Evolutionary conservation across 2,329 filamentous ascomycete genomes (phyloP), one percentile per base, ranked within the genome.

Genomic region (Chrysosphaeria jannelii): DNA sequence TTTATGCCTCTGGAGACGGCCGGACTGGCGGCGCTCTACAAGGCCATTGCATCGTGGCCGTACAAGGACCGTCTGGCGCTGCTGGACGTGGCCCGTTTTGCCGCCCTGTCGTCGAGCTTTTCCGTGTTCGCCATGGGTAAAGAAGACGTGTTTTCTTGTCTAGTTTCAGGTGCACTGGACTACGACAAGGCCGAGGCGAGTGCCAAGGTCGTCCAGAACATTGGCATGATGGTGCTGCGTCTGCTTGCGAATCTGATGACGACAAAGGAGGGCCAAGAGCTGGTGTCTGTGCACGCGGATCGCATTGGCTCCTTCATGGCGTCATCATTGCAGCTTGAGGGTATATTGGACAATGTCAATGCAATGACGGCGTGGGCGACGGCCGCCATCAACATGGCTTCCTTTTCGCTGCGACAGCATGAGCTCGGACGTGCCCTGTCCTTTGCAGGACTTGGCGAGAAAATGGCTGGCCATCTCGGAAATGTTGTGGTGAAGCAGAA

Each of bases 61-160:
- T 64, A 69, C 25, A 52, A 64, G 8, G 71, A 75, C 33, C 67
- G 78, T 21, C 54, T 97, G 0, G 72, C 85, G 1, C 74, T 66
- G 8, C 57, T 97, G 1, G 85, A 93, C 40, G 51, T 93, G 2
- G 53, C 93, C 5, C 72, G 85, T n/a, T 64, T 88, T 23, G 51
- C 85, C 14, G 68, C 72, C 2, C 62, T 65, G 1, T 62, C 60
- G 5, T 59, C 72, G 1, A 45, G 57, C 1, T 58, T 64, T n/a
- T 68, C 74, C 2, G 53, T 56, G 6, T 58, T 59, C 23, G 46
- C 46, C 0, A 53, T 60, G 23, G 44, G 53, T 1, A n/a, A n/a
- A 7, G n/a, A n/a, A 7, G 16, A 18, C n/a, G 16, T 18, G 7
- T n/a, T 18, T 7, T 3, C 39, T 39, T 20, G 24, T 22, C 8